Evolutionary conservation across 2,329 filamentous ascomycete genomes (phyloP).

Genomic region (Daldinia sp.): DNA sequence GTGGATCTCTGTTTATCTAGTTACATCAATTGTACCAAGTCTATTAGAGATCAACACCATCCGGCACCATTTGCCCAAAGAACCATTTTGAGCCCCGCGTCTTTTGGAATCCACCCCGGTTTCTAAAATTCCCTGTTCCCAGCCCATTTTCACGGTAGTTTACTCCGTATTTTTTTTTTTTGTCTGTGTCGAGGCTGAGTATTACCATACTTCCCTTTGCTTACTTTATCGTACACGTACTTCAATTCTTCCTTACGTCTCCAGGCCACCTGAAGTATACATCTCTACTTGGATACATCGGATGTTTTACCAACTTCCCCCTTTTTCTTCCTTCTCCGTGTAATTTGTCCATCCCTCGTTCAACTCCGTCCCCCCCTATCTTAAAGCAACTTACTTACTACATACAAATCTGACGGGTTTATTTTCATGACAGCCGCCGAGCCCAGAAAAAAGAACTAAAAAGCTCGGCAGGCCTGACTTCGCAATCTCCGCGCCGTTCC

Average conservation of each 20-base stretch:
- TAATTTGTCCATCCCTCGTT: constrained; percentile 31
- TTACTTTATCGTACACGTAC: constrained; percentile 32
- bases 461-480: constrained; percentile 36
- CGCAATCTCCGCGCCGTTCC: constrained; percentile 25
- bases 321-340: constrained; percentile 21
- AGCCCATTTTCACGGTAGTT: constrained; percentile 34
- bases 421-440: constrained; percentile 37
- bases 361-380: constrained; percentile 20
- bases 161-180: constrained; percentile 37
- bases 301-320: constrained; percentile 24
- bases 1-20: neutral
- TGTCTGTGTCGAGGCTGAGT: constrained; percentile 42
- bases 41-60: constrained; percentile 10
- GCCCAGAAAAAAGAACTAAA: constrained; percentile 32
- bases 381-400: constrained; percentile 29
- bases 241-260: neutral
- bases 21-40: neutral
- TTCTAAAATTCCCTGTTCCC: constrained; percentile 33
- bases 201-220: constrained; percentile 28
- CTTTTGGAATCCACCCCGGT: constrained; percentile 37
- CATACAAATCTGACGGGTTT: constrained; percentile 29
- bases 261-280: constrained; percentile 12
- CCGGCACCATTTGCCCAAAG: neutral
- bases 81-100: constrained; percentile 32
- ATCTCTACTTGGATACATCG: constrained; percentile 25